phyloP scores from a whole-genome alignment of 2,329 filamentous ascomycete species.

The Mycosphaerelloides madeirae region DNA sequence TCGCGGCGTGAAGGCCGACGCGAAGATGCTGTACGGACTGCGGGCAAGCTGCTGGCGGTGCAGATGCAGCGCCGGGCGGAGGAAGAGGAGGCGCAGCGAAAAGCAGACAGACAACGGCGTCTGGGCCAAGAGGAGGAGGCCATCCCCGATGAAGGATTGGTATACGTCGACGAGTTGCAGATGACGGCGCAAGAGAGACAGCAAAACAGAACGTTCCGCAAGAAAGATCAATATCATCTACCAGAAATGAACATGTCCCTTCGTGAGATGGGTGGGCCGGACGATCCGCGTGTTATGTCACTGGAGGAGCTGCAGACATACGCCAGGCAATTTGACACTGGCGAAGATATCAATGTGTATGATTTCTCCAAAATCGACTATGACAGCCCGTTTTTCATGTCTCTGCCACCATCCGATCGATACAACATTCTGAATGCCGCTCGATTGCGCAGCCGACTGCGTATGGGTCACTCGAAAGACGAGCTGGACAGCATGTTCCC shows the following conservation, averaged over 20 bases:
- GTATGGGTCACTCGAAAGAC: conserved; percentile 96
- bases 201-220: conserved; percentile 73
- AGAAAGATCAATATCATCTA: conserved; percentile 91
- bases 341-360: conserved; percentile 81
- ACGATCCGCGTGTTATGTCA: conserved; percentile 95
- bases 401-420: conserved; percentile 79
- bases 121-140: conserved; percentile 55
- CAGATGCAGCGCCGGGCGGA: conserved; percentile 91
- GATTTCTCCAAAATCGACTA: conserved; percentile 99
- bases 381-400: conserved; percentile 90
- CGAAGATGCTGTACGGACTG: conserved; percentile 88
- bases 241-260: conserved; percentile 77
- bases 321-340: conserved; percentile 82
- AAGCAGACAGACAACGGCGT: conserved; percentile 35
- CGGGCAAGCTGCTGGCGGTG: conserved; percentile 82
- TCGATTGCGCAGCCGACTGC: conserved; percentile 74
- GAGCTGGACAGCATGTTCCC: conserved; percentile 96
- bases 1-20: conserved; percentile 77
- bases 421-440: conserved; percentile 98
- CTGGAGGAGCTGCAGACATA: conserved; percentile 92
- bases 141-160: conserved; percentile 64
- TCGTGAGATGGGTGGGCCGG: conserved; percentile 78
- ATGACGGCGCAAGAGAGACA: conserved; percentile 73
- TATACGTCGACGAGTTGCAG: conserved; percentile 86
- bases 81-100: conserved; percentile 69